Conservation (phyloP, 2,329 filamentous ascomycete genomes). For the Zymoseptoria brevis region DNA sequence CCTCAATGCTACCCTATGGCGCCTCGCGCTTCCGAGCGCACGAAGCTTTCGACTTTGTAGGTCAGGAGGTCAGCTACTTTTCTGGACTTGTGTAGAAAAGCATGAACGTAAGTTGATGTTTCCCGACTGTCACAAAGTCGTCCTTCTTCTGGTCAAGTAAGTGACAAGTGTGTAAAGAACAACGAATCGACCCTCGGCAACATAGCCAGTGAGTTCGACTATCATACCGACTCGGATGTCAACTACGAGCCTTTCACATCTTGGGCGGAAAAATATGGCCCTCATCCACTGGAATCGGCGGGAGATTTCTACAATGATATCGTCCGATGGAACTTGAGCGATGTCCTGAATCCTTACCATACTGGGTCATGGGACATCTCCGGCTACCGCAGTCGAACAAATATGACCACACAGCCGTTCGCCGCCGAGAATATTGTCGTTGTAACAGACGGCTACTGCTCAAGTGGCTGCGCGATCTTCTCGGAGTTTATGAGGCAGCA, state of each 20-base stretch:
- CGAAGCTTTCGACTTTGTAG: conserved; percentile 40
- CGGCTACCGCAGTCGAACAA: conserved; percentile 42
- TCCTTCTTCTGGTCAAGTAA: conserved; percentile 23
- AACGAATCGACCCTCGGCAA: conserved; percentile 36
- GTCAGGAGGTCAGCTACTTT: conserved; percentile 34
- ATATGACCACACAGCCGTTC: conserved; percentile 46
- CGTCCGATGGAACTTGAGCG: conserved; percentile 45
- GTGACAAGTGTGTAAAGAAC: conserved; percentile 5
- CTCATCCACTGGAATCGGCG: conserved; percentile 29
- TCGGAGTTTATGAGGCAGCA: conserved; percentile 40
- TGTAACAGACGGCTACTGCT: conserved; percentile 39
- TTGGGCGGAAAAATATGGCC: conserved; percentile 42
- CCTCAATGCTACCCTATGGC: conserved; percentile 42
- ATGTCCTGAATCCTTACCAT: conserved; percentile 34
- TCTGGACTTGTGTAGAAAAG: conserved; percentile 27
- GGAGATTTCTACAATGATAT: conserved; percentile 51
- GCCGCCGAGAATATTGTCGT: conserved; percentile 51
- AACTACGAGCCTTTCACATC: conserved; percentile 43
- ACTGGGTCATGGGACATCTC: conserved; percentile 34
- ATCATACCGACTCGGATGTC: conserved; percentile 39
- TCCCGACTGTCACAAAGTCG: conserved; percentile 14
- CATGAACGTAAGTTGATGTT: conserved; percentile 7
- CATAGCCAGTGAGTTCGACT: conserved; percentile 39
- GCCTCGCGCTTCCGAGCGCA: conserved; percentile 45
- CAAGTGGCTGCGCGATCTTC: conserved; percentile 40